phyloP scores from a whole-genome alignment of 2,329 filamentous ascomycete genomes.

The Colletotrichum paranaense region DNA sequence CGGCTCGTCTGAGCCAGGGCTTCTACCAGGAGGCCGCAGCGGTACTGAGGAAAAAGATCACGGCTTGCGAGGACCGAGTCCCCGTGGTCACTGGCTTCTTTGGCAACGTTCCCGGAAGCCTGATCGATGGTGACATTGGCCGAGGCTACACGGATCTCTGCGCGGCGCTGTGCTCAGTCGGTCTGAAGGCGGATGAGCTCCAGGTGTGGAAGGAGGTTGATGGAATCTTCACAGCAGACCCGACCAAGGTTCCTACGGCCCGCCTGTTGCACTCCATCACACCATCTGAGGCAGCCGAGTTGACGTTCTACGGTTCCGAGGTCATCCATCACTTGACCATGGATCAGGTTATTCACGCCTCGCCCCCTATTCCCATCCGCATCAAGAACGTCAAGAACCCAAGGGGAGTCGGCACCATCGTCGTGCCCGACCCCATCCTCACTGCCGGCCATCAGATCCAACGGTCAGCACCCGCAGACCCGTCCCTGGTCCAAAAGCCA shows the following conservation, averaged over 20 bases:
- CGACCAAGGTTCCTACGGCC: slow-evolving; percentile 93
- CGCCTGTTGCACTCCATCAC: slow-evolving; percentile 89
- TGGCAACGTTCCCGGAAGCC: slow-evolving; percentile 88
- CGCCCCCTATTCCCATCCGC: slow-evolving; percentile 82
- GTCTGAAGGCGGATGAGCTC: slow-evolving; percentile 85
- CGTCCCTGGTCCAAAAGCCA: slow-evolving; percentile 64
- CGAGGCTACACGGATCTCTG: slow-evolving; percentile 97
- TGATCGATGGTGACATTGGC: slow-evolving; percentile 89
- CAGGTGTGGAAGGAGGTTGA: slow-evolving; percentile 99
- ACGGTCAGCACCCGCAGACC: slow-evolving; percentile 58
- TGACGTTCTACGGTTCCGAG: slow-evolving; percentile 94
- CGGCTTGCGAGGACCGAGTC: slow-evolving; percentile 73
- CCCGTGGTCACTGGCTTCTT: slow-evolving; percentile 95
- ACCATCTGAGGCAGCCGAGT: slow-evolving; percentile 91
- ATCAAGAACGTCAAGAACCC: slow-evolving; percentile 96
- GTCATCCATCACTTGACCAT: slow-evolving; percentile 99
- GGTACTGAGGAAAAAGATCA: slow-evolving; percentile 72
- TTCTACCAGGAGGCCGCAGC: slow-evolving; percentile 77
- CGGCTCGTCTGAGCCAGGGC: slow-evolving; percentile 69
- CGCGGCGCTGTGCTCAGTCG: slow-evolving; percentile 90
- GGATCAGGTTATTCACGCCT: slow-evolving; percentile 92
- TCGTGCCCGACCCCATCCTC: slow-evolving; percentile 78
- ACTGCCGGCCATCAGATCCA: slow-evolving; percentile 68
- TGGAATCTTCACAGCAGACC: slow-evolving; percentile 88
- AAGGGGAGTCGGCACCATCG: slow-evolving; percentile 80